Base-by-base conservation (phyloP, 805 yeast genomes). In the Wickerhamomyces chambardii region DNA sequence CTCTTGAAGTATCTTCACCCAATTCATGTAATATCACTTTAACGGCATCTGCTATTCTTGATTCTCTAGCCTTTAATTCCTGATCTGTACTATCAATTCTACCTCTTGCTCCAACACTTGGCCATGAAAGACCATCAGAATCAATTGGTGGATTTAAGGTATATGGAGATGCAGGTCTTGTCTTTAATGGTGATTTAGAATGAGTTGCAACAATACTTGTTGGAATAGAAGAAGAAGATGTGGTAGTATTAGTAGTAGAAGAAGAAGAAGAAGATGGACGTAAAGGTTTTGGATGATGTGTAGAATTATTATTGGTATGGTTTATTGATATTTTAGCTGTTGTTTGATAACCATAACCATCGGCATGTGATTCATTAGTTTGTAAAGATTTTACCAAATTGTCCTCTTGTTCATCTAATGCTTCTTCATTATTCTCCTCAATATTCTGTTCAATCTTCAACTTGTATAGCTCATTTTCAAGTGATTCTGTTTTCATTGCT, bases 111-210 rank as follows among this genome's bases (percentile, higher is more conserved):
- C 97, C 97, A 4, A 68, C 48, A 15, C 89, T 77, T 15, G 97
- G 97, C 95, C 96, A 90, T 30, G 95, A 85, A 32, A 90, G 70
- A 1, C 96, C 96, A 58, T 85, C 95, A 30, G 71, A 76, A 51
- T 86, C 95, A 25, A 87, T 80, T 15, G 95, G 92, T 0, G 95
- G 89, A 43, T 76, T 78, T 35, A 82, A 56, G 2, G 94, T 83
- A 54, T 78, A 82, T 16, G 95, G 95, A 5, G 87, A 75, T 0
- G 89, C 87, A 2, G 86, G 84, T 49, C 87, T 67, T 4, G 86
- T 78, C 45, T 72, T 79, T 38, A 81, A 62, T 14, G 89, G 89
- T 1, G 87, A 73, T 33, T 55, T 61, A 15, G 17, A 17, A 30
- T 5, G 12, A 24, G n/a, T n/a, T 5, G 26, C 7, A 10, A 11